A percentile compares a stretch with the other conserved stretches of the same genome.
phyloP scores from a whole-genome alignment of 352 stramenopile species.

The Phytophthora pluvialis region DNA sequence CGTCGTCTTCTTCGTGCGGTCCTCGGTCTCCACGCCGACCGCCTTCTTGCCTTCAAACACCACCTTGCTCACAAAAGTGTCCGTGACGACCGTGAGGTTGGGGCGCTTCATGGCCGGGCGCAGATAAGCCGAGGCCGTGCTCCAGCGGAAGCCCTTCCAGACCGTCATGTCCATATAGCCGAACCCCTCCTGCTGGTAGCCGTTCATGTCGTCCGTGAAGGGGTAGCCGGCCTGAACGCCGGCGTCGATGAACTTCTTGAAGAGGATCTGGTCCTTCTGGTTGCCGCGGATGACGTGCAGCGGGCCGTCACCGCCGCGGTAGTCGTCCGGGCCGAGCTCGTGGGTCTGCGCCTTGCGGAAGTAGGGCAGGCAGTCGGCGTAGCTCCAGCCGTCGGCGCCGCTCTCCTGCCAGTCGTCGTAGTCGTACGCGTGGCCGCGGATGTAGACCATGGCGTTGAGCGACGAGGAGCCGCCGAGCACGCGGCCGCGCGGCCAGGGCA shows the following conservation, averaged over 20 bases:
- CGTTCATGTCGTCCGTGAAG: constrained; percentile 92
- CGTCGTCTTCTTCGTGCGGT: constrained; percentile 61
- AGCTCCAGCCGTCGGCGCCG: constrained; percentile 84
- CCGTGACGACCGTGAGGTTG: constrained; percentile 81
- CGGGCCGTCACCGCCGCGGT: constrained; percentile 83
- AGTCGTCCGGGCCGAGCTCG: constrained; percentile 76
- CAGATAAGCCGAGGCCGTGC: constrained; percentile 77
- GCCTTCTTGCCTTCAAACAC: constrained; percentile 84
- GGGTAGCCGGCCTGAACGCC: constrained; percentile 86
- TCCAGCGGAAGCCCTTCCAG: constrained; percentile 84
- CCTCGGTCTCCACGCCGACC: constrained; percentile 74
- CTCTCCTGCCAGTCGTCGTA: constrained; percentile 87
- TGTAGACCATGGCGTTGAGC: constrained; percentile 93
- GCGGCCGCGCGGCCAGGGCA: constrained; percentile 87
- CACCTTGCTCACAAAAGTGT: constrained; percentile 87
- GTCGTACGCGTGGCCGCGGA: constrained; percentile 86
- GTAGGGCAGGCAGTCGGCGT: constrained; percentile 88
- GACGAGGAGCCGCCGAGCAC: constrained; percentile 90
- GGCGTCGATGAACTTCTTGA: constrained; percentile 90
- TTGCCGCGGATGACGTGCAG: constrained; percentile 79
- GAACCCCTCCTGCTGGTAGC: constrained; percentile 90
- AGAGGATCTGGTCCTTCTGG: constrained; percentile 87
- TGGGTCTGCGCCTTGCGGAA: constrained; percentile 88
- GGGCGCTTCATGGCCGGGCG: constrained; percentile 65
- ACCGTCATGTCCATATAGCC: constrained; percentile 93